Base-by-base conservation (phyloP, 2,329 filamentous ascomycete genomes). In the Pezicula rhizophila region DNA sequence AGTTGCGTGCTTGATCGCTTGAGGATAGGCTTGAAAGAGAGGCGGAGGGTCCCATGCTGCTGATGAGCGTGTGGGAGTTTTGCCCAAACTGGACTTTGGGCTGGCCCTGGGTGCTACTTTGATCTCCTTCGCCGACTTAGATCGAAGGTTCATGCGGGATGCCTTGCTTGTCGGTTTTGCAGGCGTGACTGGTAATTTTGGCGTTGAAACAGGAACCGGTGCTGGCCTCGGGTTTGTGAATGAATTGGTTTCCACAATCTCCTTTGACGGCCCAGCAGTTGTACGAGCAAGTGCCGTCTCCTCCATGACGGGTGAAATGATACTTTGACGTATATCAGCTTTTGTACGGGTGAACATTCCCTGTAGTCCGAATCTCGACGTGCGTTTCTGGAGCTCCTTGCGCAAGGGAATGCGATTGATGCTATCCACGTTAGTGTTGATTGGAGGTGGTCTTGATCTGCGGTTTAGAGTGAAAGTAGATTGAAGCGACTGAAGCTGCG, bases 21-120 rank as follows among this genome's bases (percentile, higher is more conserved):
- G 90, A 0, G 88, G 85, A 63, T 90, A 95, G 11, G 88, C 89
- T 64, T 95, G 87, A 65, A 91, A 95, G 11, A 96, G 70, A 2
- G 89, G 87, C 6, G 89, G 87, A 14, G 84, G 78, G 48, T 80
- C 77, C 83, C 83, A 88, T 11, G 58, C 61, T 49, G 59, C 48
- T 15, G 57, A 56, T 10, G 54, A 52, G 8, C 58, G 49, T 8
- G 53, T 51, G 33, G 50, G 54, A 23, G 48, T 44, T 46, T 50
- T 57, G 23, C 50, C 17, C 12, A 54, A 47, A 6, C 49, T 59
- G 14, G 52, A 48, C 42, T 55, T 60, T 10, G 57, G 49, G 37
- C 46, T 52, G 5, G 58, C 11, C 47, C 49, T 54, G 5, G 48
- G 18, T n/a, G 18, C 47, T 17, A 52, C 35, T 20, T 56, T 33